Base-by-base conservation (phyloP, 2,329 filamentous ascomycete species). In the Venturia nashicola region DNA sequence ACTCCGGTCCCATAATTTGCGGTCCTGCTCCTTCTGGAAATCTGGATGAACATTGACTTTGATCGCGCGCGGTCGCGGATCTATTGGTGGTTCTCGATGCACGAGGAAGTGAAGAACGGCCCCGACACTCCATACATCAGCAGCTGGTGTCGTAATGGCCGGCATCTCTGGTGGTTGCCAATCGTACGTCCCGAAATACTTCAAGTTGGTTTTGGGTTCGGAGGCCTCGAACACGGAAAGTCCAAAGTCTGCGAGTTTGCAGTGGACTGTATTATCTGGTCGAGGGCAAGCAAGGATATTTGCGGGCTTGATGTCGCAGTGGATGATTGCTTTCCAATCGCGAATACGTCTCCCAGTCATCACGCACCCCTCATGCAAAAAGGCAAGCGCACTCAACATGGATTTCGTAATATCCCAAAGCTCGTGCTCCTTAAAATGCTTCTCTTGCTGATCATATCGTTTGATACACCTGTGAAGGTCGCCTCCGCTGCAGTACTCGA, bases 41-140 rank as follows among this genome's bases (percentile, higher is more conserved):
- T 48, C 44, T 9, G 44, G 44, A 48, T 48, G 44, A 8, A 23
- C n/a, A 23, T 48, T 20, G 44, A 48, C 6, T 20, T 48, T 48
- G 1, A 48, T 48, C n/a, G 44, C n/a, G 6, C 20, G 44, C 44
- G n/a, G n/a, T 9, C 20, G 48, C 11, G 48, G 48, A 34, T 46
- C 20, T 5, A 63, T 36, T 23, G 64, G 61, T 20, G 61, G 23
- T 20, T 64, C 55, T 4, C 62, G 62, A n/a, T 54, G 51, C 2
- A 57, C 51, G 7, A 65, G 62, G 16, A 36, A 65, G 44, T 65
- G 64, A 14, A 65, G 59, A 16, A 65, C 46, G 16, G 51, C 62
- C 11, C 64, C 64, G 11, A 64, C 32, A 34, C 51, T 44, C 64
- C 64, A 65, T 23, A 65, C 36, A 44, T 65, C 64, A 20, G 39